Evolutionary conservation across 371 early-diverging fungal species (phyloP), one percentile per base, ranked within the genome.

Genomic region (Apophysomyces sp.): DNA sequence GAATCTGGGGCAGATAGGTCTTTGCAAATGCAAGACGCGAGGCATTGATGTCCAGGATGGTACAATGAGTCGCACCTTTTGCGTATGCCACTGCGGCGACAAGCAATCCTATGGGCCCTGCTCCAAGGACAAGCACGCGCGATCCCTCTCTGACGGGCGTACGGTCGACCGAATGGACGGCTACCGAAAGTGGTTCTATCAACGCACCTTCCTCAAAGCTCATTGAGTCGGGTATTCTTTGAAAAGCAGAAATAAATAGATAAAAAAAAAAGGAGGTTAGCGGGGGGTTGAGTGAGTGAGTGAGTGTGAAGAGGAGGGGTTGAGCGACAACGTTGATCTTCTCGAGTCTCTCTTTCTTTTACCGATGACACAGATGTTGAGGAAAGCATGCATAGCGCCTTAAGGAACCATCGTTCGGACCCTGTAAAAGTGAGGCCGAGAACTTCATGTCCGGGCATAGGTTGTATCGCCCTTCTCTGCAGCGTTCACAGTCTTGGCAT

Each of bases 361-460:
- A 65, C 60, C 24, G 28, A 49, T 58, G 59, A 56, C 65, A 65
- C 39, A 65, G 44, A 44, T 65, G 30, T n/a, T 59, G 60, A 16
- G 65, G 56, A 32, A 32, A 53, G 28, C 56, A 60, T 30, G 40
- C 60, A 56, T 60, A 65, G 29, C 60, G 54, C 4, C 65, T 8
- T 34, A 34, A 34, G 4, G 34, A 34, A 13, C 34, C 34, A 58
- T 36, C 34, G 16, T 62, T 67, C 2, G 69, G 69, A 28, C 69
- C 67, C 41, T 60, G 41, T 36, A 66, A 31, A 9, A 69, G 54
- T 3, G 73, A 69, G 21, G 62, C 69, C 7, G 60, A 41, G 52
- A 73, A 73, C 29, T 64, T 66, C 73, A 73, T 73, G n/a, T 68
- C 56, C 3, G 41, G 51, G 28, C 73, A 73, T 16, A 73, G 60